A percentile compares a stretch with the other conserved stretches of the same genome.
Conservation (phyloP, 1,284 basidiomycete genomes). For the Cutaneotrichosporon sp. region DNA sequence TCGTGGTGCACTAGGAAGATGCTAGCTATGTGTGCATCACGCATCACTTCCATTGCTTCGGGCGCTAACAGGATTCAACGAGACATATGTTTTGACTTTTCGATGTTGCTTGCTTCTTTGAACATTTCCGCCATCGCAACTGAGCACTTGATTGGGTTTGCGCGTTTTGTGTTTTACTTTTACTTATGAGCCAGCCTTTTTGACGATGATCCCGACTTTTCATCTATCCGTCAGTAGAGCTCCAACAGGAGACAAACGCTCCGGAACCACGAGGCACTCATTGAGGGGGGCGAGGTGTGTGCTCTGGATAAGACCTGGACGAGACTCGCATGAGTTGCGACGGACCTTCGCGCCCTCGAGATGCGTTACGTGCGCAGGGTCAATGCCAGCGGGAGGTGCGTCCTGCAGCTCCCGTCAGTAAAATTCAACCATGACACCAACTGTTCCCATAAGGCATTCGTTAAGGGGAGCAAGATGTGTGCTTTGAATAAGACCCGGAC, state of each 20-base stretch:
- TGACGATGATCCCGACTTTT: background rate
- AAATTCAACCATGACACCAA: background rate
- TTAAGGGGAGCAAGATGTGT: constrained; percentile 19
- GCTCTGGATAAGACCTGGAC: constrained; percentile 14
- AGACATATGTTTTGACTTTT: no score
- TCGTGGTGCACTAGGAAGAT: no score
- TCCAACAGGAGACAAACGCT: background rate
- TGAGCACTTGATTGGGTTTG: background rate
- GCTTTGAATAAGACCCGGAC: constrained; percentile 14
- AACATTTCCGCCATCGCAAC: no score
- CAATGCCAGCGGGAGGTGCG: constrained; percentile 9
- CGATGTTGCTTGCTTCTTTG: no score
- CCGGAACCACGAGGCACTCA: constrained; percentile 10
- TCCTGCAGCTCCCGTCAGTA: background rate
- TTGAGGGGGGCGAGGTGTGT: constrained; percentile 17
- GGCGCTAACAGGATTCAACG: no score
- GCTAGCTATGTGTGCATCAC: no score
- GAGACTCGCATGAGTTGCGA: constrained; percentile 15
- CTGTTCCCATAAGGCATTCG: constrained; percentile 10
- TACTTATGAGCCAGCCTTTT: background rate
- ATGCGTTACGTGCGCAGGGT: constrained; percentile 1
- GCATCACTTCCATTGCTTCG: no score
- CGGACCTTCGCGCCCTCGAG: constrained; percentile 3
- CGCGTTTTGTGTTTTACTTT: background rate
- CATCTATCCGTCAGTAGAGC: background rate